A percentile compares a stretch with the other conserved stretches of the same genome.
These are phyloP conservation scores for Suhomyces sp. DNA, from an alignment of 805 yeast genomes.

Conservation along the genomic window DNA sequence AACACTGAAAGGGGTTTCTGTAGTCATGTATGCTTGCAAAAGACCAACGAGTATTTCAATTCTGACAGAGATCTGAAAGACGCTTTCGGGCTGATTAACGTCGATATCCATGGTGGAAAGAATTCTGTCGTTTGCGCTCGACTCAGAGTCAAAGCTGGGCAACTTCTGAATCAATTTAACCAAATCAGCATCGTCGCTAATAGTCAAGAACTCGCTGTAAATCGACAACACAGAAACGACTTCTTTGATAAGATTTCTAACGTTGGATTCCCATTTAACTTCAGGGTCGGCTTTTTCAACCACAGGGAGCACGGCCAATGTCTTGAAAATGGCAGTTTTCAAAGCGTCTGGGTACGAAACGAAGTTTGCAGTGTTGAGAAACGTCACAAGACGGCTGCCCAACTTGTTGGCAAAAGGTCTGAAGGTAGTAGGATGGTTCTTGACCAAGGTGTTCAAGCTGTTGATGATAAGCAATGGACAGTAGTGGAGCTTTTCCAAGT, in stretches of 20 bases:
- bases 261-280: constrained; percentile 44
- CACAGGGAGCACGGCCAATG: constrained; percentile 55
- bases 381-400: constrained; percentile 40
- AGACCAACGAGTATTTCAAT: constrained; percentile 43
- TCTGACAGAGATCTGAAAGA: constrained; percentile 52
- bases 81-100: constrained; percentile 50
- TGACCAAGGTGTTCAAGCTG: constrained; percentile 40
- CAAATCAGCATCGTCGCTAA: constrained; percentile 54
- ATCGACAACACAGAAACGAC: constrained; percentile 52
- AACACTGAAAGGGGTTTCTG: constrained; percentile 54
- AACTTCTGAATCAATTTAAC: constrained; percentile 37
- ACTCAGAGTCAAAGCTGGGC: constrained; percentile 7
- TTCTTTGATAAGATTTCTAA: constrained; percentile 50
- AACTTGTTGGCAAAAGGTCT: constrained; percentile 72
- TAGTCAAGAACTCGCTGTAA: constrained; percentile 56
- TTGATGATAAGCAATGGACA: constrained; percentile 32
- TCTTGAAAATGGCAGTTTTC: constrained; percentile 41
- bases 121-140: constrained; percentile 6
- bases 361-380: constrained; percentile 34
- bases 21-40: constrained; percentile 38
- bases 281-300: constrained; percentile 53
- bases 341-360: constrained; percentile 38
- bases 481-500: constrained; percentile 41
- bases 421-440: constrained; percentile 71
- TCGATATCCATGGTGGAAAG: constrained; percentile 47